Conservation (phyloP, 108 stramenopile genomes). For the Ochromonas danica region DNA sequence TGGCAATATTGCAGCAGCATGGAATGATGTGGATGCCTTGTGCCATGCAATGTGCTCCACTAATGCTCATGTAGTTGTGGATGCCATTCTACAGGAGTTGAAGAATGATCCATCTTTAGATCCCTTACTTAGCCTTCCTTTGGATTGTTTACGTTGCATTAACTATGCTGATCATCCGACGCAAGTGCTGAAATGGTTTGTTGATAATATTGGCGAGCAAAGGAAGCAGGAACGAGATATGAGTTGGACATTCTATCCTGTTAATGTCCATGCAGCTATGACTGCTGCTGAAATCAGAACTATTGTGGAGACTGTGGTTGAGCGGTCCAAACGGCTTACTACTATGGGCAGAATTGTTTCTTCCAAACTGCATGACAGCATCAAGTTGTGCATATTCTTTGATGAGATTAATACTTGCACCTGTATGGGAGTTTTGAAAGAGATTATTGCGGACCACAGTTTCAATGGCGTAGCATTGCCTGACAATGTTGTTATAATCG, state of each 20-base stretch:
- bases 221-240: background rate
- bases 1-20: background rate
- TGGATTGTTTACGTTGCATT: no score
- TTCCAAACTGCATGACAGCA: background rate
- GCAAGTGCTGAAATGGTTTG: background rate
- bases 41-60: background rate
- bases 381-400: constrained; percentile 30
- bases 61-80: background rate
- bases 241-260: background rate
- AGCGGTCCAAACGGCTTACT: background rate
- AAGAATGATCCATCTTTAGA: background rate
- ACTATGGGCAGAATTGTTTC: background rate
- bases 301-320: background rate
- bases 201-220: background rate
- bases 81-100: background rate
- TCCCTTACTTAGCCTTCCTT: background rate
- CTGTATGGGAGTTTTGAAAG: constrained; percentile 42
- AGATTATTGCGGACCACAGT: constrained; percentile 33
- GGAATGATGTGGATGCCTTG: background rate
- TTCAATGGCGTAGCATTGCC: constrained; percentile 22
- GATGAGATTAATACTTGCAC: constrained; percentile 41
- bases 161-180: background rate
- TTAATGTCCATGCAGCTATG: constrained; percentile 12
- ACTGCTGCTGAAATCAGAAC: background rate
- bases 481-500: constrained; percentile 29